Evolutionary conservation across 805 yeast genomes (phyloP).

Genomic region (Pichia rugopelliculosa): DNA sequence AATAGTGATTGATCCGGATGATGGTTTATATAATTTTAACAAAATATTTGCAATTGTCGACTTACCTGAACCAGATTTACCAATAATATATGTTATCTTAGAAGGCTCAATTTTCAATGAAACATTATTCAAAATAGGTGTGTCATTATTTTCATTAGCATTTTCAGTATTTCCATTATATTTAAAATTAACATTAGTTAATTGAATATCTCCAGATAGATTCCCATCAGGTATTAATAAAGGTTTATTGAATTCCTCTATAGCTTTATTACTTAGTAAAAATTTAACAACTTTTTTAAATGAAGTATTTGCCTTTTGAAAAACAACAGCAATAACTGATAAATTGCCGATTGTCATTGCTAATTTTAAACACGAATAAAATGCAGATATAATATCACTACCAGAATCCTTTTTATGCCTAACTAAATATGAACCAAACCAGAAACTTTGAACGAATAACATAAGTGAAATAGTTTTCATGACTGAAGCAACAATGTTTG

Average conservation of each 20-base stretch:
- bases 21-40: slow-evolving; percentile 49
- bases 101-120: slow-evolving; percentile 39
- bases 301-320: slow-evolving; percentile 72
- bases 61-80: slow-evolving; percentile 90
- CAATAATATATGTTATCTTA: slow-evolving; percentile 58
- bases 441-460: slow-evolving; percentile 87
- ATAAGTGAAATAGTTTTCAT: slow-evolving; percentile 51
- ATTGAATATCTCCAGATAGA: slow-evolving; percentile 42
- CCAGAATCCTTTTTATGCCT: slow-evolving; percentile 40
- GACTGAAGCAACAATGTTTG: slow-evolving; percentile 49
- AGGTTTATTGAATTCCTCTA: not conserved
- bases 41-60: slow-evolving; percentile 69
- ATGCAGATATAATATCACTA: slow-evolving; percentile 71
- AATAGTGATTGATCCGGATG: slow-evolving; percentile 49
- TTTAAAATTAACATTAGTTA: slow-evolving; percentile 50
- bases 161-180: slow-evolving; percentile 34
- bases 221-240: slow-evolving; percentile 20
- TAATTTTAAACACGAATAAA: slow-evolving; percentile 71
- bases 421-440: slow-evolving; percentile 78
- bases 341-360: slow-evolving; percentile 52
- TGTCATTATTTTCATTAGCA: not conserved
- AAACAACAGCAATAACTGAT: slow-evolving; percentile 47
- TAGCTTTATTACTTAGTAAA: slow-evolving; percentile 18
- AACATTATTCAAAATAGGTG: slow-evolving; percentile 39
- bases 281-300: slow-evolving; percentile 41